A percentile compares a stretch with the other conserved stretches of the same genome.
Conservation (phyloP, 352 stramenopile species). For the Globisporangium nodosum region DNA sequence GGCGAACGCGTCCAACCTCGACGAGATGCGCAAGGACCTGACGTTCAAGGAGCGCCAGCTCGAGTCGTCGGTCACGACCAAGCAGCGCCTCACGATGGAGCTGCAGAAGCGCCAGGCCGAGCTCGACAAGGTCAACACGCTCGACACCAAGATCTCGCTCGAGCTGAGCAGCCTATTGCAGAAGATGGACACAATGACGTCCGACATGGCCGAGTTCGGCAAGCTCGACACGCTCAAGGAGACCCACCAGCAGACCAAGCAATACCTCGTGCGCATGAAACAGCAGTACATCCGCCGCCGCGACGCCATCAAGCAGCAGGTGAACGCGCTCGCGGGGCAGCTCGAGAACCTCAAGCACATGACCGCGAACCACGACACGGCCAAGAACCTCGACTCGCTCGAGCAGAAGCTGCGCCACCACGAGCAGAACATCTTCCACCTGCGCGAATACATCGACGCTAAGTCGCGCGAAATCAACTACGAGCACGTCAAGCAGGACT, state of each 20-base stretch:
- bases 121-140: constrained; percentile 88
- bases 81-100: constrained; percentile 81
- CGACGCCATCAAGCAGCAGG: constrained; percentile 84
- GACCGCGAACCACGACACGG: constrained; percentile 66
- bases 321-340: constrained; percentile 48
- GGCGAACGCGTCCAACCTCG: constrained; percentile 51
- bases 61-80: constrained; percentile 86
- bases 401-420: constrained; percentile 90
- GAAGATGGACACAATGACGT: constrained; percentile 85
- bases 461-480: constrained; percentile 89
- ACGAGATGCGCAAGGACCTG: constrained; percentile 87
- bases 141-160: constrained; percentile 84
- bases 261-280: constrained; percentile 61
- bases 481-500: constrained; percentile 80
- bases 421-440: constrained; percentile 91
- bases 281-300: constrained; percentile 82
- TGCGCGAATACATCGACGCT: constrained; percentile 86
- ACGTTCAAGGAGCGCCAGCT: constrained; percentile 91
- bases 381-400: constrained; percentile 74
- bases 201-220: constrained; percentile 85
- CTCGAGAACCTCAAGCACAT: constrained; percentile 79
- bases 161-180: constrained; percentile 77
- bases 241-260: constrained; percentile 73
- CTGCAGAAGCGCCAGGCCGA: constrained; percentile 84
- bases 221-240: constrained; percentile 86